Base-by-base conservation (phyloP, 2,329 filamentous ascomycete genomes). In the Microascus cirrosus region DNA sequence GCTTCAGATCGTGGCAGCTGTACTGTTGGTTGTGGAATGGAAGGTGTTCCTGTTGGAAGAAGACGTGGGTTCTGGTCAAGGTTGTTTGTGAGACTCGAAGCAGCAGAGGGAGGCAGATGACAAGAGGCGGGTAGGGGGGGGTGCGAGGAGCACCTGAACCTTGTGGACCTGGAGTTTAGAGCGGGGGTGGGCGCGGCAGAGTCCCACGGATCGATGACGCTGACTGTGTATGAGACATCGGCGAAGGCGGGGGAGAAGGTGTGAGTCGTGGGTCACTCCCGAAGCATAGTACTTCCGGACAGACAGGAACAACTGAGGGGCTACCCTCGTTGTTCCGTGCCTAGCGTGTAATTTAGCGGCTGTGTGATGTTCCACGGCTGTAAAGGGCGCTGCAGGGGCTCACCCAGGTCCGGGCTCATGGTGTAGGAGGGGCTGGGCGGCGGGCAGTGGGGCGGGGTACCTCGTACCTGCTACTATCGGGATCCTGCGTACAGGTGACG, bases 191-290 rank as follows among this genome's bases (percentile, higher is more conserved):
- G 34, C 10, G 45, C 52, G 55, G 25, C 13, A 5, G 25, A 56
- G 45, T 52, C 55, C 28, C 55, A 45, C 51, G 55, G 24, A 24
- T 42, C 28, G 55, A 51, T 56, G 55, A 56, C 55, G 55, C 55
- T 56, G 55, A 45, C 39, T 45, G 39, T 45, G 39, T 32, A 32
- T 32, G 28, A 32, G 28, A 32, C 28, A 32, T 18, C 39, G 39
- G 39, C 39, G 39, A 45, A n/a, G 39, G n/a, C n/a, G 18, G 39
- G 36, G 13, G 7, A 45, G 13, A n/a, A 5, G 12, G 18, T 45
- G 39, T 45, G 39, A 45, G 39, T 45, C 39, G 39, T 45, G 15
- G 39, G 39, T 45, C 39, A 45, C 39, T 15, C 39, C n/a, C 6
- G n/a, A 32, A 4, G 28, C 4, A 4, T 32, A 4, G 28, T 32